Percentiles rank a stretch among this genome's conserved stretches.
Conservation (phyloP, 129 eudicot genomes). For the Erigeron canadensis region DNA sequence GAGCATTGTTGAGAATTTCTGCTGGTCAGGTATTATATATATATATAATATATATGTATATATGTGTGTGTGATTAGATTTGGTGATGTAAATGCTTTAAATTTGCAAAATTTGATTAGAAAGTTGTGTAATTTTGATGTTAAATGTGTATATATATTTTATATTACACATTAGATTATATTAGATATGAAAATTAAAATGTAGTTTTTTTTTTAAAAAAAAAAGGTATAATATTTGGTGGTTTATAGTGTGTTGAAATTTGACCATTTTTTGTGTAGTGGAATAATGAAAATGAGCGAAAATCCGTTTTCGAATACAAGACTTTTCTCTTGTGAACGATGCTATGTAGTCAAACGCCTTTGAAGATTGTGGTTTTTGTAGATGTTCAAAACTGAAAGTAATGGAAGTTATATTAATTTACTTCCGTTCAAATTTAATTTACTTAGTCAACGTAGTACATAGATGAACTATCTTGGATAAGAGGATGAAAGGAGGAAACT, state of each 20-base stretch:
- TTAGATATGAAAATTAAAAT: constrained; percentile 1
- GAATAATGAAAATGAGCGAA: neutral
- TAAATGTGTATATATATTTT: neutral
- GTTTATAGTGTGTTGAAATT: neutral
- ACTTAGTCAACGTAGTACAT: neutral
- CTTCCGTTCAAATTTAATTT: neutral
- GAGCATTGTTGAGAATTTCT: constrained; percentile 80
- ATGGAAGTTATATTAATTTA: neutral
- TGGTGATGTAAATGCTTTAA: constrained; percentile 19
- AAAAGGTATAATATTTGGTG: neutral
- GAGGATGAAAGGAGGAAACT: constrained; percentile 1
- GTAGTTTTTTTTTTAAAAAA: neutral
- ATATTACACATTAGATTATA: neutral
- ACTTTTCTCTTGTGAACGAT: neutral
- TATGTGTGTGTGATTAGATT: constrained; percentile 23
- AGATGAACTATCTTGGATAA: constrained; percentile 4
- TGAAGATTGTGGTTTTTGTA: constrained; percentile 10
- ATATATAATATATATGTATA: neutral
- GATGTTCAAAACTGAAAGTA: neutral
- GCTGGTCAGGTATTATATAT: constrained; percentile 79
- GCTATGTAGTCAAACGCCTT: neutral
- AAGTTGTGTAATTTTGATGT: neutral
- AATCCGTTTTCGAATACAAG: neutral
- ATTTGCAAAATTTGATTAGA: neutral
- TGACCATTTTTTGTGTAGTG: neutral